A percentile compares a stretch with the other conserved stretches of the same genome.
Evolutionary conservation across 805 yeast species (phyloP).

Genomic region (Teunomyces panamensis): DNA sequence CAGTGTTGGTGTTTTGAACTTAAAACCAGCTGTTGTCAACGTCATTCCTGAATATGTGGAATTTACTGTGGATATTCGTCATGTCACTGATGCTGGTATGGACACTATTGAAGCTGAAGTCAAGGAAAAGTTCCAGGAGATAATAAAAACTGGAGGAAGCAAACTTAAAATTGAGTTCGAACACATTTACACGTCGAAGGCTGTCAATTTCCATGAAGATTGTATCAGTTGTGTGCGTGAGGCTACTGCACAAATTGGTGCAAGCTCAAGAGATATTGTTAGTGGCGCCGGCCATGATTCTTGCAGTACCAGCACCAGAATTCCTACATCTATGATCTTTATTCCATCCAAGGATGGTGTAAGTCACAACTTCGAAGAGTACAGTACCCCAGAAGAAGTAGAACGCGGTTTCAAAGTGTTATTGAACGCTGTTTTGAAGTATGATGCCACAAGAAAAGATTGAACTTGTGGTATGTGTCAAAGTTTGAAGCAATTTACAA

Average conservation of each 20-base stretch:
- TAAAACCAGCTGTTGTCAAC: conserved; percentile 61
- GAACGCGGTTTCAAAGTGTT: conserved; percentile 57
- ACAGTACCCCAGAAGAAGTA: conserved; percentile 61
- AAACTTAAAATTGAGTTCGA: conserved; percentile 40
- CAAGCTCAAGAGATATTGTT: conserved; percentile 43
- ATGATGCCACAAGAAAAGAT: conserved; percentile 17
- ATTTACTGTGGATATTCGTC: conserved; percentile 62
- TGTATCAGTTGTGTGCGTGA: conserved; percentile 53
- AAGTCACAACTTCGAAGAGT: conserved; percentile 66
- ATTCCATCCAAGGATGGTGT: conserved; percentile 68
- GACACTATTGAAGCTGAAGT: conserved; percentile 36
- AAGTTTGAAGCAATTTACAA: no score
- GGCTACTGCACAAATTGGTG: conserved; percentile 50
- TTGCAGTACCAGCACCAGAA: conserved; percentile 51
- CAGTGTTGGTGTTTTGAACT: conserved; percentile 55
- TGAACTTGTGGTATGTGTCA: not conserved
- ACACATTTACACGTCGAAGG: conserved; percentile 49
- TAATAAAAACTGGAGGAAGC: conserved; percentile 29
- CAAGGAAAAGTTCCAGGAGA: conserved; percentile 32
- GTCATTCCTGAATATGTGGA: conserved; percentile 62
- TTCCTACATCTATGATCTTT: conserved; percentile 74
- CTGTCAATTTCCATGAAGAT: conserved; percentile 30
- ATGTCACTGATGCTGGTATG: conserved; percentile 44
- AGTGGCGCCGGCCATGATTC: conserved; percentile 80
- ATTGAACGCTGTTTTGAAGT: conserved; percentile 42